Percentiles rank a stretch among this genome's conserved stretches.
These are phyloP conservation scores for Excoecaria cochinchinensis DNA, from an alignment of 345 rosid species.

Conservation along the genomic window DNA sequence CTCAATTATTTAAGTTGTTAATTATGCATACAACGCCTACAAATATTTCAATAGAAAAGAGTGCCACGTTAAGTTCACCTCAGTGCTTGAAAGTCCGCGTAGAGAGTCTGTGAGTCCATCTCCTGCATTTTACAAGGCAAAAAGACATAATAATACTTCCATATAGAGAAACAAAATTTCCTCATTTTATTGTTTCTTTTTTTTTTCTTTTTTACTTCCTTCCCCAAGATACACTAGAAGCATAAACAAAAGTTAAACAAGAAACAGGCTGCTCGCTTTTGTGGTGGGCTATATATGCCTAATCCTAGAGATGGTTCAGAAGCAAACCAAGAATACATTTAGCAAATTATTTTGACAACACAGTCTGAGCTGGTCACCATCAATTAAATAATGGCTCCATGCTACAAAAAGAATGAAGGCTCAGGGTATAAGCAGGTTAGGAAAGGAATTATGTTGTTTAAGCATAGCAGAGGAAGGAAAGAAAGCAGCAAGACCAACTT, in stretches of 20 bases:
- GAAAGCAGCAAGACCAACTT: neutral
- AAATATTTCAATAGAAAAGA: neutral
- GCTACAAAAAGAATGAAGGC: constrained; percentile 1
- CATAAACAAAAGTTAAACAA: neutral
- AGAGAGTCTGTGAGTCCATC: constrained; percentile 89
- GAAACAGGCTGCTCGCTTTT: neutral
- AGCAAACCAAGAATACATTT: neutral
- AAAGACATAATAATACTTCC: neutral
- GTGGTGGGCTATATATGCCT: neutral
- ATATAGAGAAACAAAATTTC: neutral
- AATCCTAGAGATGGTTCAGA: neutral
- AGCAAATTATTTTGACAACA: neutral
- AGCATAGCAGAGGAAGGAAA: neutral
- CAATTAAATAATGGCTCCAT: neutral
- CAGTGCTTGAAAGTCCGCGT: constrained; percentile 70
- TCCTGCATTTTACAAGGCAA: constrained; percentile 43
- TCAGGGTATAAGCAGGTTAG: neutral
- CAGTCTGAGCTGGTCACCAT: neutral
- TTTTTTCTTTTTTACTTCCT: neutral
- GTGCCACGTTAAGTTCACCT: constrained; percentile 42
- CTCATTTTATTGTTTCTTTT: neutral
- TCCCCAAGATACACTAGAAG: neutral
- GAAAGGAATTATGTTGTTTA: neutral
- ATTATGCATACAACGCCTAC: neutral
- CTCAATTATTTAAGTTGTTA: no score